Conservation (phyloP, 2,329 filamentous ascomycete genomes). For the Talaromyces sp. region DNA sequence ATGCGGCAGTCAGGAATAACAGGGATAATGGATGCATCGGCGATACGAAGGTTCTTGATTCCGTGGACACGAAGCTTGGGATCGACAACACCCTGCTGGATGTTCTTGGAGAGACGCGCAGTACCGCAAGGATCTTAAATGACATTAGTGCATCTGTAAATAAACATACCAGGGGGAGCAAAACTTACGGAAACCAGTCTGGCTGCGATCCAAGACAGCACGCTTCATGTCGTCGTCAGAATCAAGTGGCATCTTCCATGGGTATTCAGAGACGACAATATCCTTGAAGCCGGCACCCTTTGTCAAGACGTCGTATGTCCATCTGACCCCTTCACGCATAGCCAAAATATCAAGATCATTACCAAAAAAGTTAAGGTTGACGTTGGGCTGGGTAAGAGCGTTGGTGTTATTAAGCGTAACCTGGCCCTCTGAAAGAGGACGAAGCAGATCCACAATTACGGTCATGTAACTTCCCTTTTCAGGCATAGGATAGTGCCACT, state of each 20-base stretch:
- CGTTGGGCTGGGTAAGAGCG: constrained; percentile 34
- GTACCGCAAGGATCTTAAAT: constrained; percentile 54
- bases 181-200: constrained; percentile 44
- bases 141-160: neutral
- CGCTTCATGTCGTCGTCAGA: constrained; percentile 56
- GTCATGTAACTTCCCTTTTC: constrained; percentile 33
- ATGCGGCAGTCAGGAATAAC: constrained; percentile 56
- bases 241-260: constrained; percentile 58
- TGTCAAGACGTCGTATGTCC: constrained; percentile 54
- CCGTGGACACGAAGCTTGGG: constrained; percentile 52
- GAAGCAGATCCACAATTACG: constrained; percentile 34
- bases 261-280: constrained; percentile 46
- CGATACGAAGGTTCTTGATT: constrained; percentile 52
- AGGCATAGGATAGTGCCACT: constrained; percentile 43
- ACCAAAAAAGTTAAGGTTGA: constrained; percentile 46
- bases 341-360: constrained; percentile 53
- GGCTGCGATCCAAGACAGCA: constrained; percentile 55
- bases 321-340: constrained; percentile 56
- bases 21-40: constrained; percentile 56
- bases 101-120: constrained; percentile 48
- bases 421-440: constrained; percentile 35
- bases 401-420: constrained; percentile 41
- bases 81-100: constrained; percentile 40
- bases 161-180: neutral
- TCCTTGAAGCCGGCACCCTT: constrained; percentile 55